A percentile compares a stretch with the other conserved stretches of the same genome.
Conservation (phyloP, 805 yeast species). For the Wickerhamiella domercqiae region DNA sequence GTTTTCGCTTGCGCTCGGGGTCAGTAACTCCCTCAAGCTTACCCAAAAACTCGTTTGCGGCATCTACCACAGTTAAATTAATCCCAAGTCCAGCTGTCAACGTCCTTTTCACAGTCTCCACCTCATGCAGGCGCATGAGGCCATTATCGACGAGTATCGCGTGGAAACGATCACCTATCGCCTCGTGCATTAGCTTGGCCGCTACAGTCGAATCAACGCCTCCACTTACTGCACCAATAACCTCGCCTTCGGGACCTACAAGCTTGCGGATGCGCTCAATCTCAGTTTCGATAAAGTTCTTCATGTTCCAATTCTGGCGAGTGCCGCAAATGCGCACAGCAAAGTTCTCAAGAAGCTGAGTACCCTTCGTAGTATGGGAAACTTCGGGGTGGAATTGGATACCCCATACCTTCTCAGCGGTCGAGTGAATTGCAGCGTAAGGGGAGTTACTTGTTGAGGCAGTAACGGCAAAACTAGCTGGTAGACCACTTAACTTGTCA, state of each 20-base stretch:
- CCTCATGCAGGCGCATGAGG: slow-evolving; percentile 90
- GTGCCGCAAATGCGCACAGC: slow-evolving; percentile 85
- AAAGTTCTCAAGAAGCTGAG: slow-evolving; percentile 71
- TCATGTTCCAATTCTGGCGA: slow-evolving; percentile 90
- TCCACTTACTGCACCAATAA: slow-evolving; percentile 98
- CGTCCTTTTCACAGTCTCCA: slow-evolving; percentile 74
- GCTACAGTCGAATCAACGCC: slow-evolving; percentile 99
- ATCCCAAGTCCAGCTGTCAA: slow-evolving; percentile 88
- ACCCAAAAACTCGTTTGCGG: slow-evolving; percentile 73
- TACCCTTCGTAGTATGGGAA: slow-evolving; percentile 89
- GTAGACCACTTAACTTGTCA: slow-evolving; percentile 83
- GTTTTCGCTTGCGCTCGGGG: slow-evolving; percentile 97
- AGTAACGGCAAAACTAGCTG: slow-evolving; percentile 73
- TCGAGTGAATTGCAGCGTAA: slow-evolving; percentile 79
- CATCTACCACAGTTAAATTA: slow-evolving; percentile 87
- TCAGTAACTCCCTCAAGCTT: slow-evolving; percentile 89
- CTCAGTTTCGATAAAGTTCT: slow-evolving; percentile 93
- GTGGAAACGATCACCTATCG: slow-evolving; percentile 97
- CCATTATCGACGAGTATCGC: slow-evolving; percentile 97
- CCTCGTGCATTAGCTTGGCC: slow-evolving; percentile 94
- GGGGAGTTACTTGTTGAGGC: slow-evolving; percentile 94
- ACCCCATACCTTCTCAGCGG: slow-evolving; percentile 64
- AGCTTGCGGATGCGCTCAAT: slow-evolving; percentile 77
- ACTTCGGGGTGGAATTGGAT: slow-evolving; percentile 99
- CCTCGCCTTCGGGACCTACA: slow-evolving; percentile 97